Evolutionary conservation across 352 stramenopile species (phyloP), one percentile per base, ranked within the genome.

Genomic region (Globisporangium solare): DNA sequence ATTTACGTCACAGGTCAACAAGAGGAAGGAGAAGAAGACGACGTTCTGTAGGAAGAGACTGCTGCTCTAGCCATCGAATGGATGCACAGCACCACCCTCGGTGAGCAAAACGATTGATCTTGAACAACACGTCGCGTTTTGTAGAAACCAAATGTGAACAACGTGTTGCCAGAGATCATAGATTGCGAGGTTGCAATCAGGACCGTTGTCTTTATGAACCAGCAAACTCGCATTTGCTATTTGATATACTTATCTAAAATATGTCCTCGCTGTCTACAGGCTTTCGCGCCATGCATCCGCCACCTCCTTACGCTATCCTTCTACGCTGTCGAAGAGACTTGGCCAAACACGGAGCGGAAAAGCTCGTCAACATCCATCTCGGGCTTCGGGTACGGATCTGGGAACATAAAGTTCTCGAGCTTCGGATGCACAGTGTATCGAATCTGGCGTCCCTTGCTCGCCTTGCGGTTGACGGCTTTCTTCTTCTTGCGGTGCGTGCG

Each of bases 381-480:
- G 13, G 82, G 72, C 40, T 72, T 75, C 6, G 76, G 73, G 53
- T 88, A 89, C 62, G 86, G 86, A 49, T 94, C 82, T 0, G 86
- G 86, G 56, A 94, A 95, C 86, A 94, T 95, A 47, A 95, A 95
- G 66, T 95, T 92, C 60, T 95, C 83, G 22, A 95, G 74, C 69
- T 95, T 95, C 0, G 86, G 82, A 64, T 93, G 82, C 32, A 94
- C 83, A 11, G 72, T 89, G 71, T 89, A 95, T 55, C 84, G 83
- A 51, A 95, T 60, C 57, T 88, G 72, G 27, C 86, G 82, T 42
- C 86, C 86, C 54, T 95, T 95, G 55, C 83, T 94, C 13, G 83
- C 86, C 61, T 93, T 94, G 60, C 86, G 86, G 70, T 95, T 93
- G n/a, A 95, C 82, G 13, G 68, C 54, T 76, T 92, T 92, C 56